Conservation (phyloP, 495 filamentous ascomycete genomes). For the Penicillium alfredii region DNA sequence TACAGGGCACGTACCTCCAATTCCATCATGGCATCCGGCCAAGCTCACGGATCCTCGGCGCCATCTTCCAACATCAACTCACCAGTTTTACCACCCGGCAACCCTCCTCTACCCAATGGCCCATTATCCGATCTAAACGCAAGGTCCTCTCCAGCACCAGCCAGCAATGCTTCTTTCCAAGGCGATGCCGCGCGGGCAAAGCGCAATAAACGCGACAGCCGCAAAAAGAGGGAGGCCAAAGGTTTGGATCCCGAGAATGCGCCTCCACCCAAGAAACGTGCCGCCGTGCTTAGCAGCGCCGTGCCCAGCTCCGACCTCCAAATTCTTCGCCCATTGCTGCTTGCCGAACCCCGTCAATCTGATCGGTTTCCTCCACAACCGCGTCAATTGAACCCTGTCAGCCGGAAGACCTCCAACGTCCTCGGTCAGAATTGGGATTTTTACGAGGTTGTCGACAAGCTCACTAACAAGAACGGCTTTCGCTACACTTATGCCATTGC, state of each 20-base stretch:
- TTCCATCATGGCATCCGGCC: conserved; percentile 31
- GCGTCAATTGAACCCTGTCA: conserved; percentile 38
- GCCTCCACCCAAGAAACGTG: conserved; percentile 35
- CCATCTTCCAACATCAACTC: conserved; percentile 44
- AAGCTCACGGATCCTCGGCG: conserved; percentile 34
- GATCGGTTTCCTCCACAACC: conserved; percentile 37
- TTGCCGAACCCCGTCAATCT: conserved; percentile 33
- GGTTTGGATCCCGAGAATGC: conserved; percentile 39
- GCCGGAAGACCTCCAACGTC: conserved; percentile 28
- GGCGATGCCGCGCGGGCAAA: conserved; percentile 35
- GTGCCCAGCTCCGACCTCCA: conserved; percentile 28
- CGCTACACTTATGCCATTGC: conserved; percentile 89
- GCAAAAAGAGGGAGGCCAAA: conserved; percentile 74
- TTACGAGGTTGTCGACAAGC: conserved; percentile 51
- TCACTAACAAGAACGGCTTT: conserved; percentile 85
- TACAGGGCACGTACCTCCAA: neutral
- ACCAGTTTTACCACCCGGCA: conserved; percentile 28
- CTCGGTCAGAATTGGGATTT: conserved; percentile 39
- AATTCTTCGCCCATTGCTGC: conserved; percentile 27
- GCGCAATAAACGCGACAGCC: conserved; percentile 44
- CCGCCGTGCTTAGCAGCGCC: conserved; percentile 26
- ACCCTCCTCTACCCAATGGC: conserved; percentile 24
- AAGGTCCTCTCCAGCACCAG: conserved; percentile 36
- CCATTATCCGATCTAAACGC: conserved; percentile 29
- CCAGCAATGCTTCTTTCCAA: conserved; percentile 28